Evolutionary conservation across 1,284 basidiomycete species (phyloP).

Genomic region (Phaffia rhodozyma): DNA sequence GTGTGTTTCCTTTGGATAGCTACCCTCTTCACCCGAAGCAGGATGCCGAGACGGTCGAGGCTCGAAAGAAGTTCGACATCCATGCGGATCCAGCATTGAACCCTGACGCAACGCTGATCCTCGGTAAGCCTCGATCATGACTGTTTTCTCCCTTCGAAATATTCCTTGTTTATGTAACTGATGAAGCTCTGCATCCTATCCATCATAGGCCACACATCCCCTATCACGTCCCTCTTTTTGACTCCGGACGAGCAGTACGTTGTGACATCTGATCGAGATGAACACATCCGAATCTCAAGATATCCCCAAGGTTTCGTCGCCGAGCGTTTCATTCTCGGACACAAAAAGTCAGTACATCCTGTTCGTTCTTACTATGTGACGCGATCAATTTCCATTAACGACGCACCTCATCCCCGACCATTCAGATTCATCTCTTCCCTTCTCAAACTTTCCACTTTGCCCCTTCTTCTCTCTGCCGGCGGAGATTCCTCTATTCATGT

Average conservation of each 20-base stretch:
- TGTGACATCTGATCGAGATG: conserved; percentile 79
- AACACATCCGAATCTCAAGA: conserved; percentile 83
- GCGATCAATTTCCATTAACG: neutral
- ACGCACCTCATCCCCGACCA: neutral
- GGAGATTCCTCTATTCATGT: conserved; percentile 64
- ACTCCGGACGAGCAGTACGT: conserved; percentile 56
- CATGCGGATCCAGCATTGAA: conserved; percentile 55
- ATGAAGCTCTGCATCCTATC: conserved; percentile 2
- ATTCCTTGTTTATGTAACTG: neutral
- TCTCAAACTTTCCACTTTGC: conserved; percentile 48
- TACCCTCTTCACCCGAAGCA: conserved; percentile 22
- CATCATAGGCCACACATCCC: conserved; percentile 56
- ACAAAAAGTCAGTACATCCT: conserved; percentile 50
- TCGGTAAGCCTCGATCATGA: conserved; percentile 36
- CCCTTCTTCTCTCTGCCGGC: conserved; percentile 65
- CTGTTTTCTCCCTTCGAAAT: neutral
- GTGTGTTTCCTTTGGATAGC: conserved; percentile 10
- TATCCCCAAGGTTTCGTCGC: conserved; percentile 72
- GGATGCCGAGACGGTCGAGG: neutral
- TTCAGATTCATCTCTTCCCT: conserved; percentile 68
- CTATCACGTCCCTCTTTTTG: conserved; percentile 60
- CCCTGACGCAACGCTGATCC: conserved; percentile 53
- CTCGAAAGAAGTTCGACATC: conserved; percentile 38
- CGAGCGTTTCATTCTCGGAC: conserved; percentile 72
- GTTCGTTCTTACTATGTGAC: neutral